Evolutionary conservation across 2,329 filamentous ascomycete genomes (phyloP), one percentile per base, ranked within the genome.

Genomic region (Cercospora nicotianae): DNA sequence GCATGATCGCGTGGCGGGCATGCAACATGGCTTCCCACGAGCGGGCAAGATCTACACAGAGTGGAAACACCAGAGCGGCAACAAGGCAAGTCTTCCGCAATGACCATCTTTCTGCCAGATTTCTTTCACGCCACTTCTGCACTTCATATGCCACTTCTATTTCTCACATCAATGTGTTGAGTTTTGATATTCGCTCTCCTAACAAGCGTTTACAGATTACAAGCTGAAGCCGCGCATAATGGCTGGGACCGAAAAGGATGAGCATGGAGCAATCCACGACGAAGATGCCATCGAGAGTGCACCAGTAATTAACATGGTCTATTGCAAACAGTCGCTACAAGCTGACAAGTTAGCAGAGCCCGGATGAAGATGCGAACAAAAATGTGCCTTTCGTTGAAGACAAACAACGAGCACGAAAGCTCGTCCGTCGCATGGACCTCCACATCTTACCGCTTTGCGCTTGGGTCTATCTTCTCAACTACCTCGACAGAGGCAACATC

Each of bases 401-500:
- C 60, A 71, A 69, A 42, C 58, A 53, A 39, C 73, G 72, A 28
- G 66, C 72, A n/a, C 65, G 67, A 13, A 63, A 60, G 59, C 72
- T 74, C 13, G 64, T 71, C 1, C 72, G 73, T 3, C 68, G 69
- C 20, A 73, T 73, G 64, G 73, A 75, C 45, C 39, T 73, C 2
- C 72, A 69, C 18, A 72, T 73, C 23, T 66, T 75, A 0, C 73
- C 73, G 4, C 64, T 74, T 5, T 73, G 72, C 59, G 73, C 73
- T 18, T 74, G 66, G 64, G 60, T 73, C 36, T 74, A 74, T 26
- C 62, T 74, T 1, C 63, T 74, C 55, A 74, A 74, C 69, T 71
- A 72, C 18, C 36, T 67, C 31, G 66, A 67, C 23, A 26, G 66
- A 61, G 70, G 69, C 55, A 72, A 86, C 82, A 68, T 86, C 77